Evolutionary conservation across 768 basidiomycete genomes (phyloP), one percentile per base, ranked within the genome.

Genomic region (Sistotremastrum niveocremeum): DNA sequence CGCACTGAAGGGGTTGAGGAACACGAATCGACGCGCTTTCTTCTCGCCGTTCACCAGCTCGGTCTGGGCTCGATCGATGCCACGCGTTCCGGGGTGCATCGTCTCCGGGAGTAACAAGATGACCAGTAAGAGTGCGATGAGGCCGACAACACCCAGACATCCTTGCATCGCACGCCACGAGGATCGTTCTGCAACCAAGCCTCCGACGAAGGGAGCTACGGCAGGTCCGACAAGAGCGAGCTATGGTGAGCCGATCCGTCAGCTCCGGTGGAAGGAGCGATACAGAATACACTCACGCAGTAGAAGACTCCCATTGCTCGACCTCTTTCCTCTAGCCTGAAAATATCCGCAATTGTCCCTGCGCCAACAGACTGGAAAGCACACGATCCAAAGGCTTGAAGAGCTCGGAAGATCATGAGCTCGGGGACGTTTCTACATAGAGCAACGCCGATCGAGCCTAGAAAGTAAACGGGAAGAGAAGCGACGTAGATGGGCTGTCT

Each of bases 101-200:
- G 81, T 84, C 53, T 84, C 82, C 0, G 81, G 81, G 12, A 81
- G 68, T 44, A 67, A 68, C 3, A 70, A 38, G 1, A 56, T 42
- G 33, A 81, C 63, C 4, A 63, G 49, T 5, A 69, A 5, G 34
- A 74, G 63, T 2, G 65, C 61, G 1, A 68, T 9, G 0, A 72
- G 35, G 3, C 70, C 71, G 36, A 63, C 57, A 0, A 65, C 34
- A 3, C 69, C 71, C 1, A 84, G 48, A 0, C 54, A 52, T 5
- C 60, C 54, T 54, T 84, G 80, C 58, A 80, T 71, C 3, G 66
- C 50, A 0, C 82, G 70, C 81, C 83, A 85, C 0, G 81, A 82
- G 34, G 67, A 68, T 50, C 79, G 81, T 44, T 79, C 64, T 0
- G 80, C 68, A 0, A 69, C 63, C 30, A 69, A 44, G 64, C 79